phyloP scores from a whole-genome alignment of 768 basidiomycete genomes.

The Rhizopogon sp. region DNA sequence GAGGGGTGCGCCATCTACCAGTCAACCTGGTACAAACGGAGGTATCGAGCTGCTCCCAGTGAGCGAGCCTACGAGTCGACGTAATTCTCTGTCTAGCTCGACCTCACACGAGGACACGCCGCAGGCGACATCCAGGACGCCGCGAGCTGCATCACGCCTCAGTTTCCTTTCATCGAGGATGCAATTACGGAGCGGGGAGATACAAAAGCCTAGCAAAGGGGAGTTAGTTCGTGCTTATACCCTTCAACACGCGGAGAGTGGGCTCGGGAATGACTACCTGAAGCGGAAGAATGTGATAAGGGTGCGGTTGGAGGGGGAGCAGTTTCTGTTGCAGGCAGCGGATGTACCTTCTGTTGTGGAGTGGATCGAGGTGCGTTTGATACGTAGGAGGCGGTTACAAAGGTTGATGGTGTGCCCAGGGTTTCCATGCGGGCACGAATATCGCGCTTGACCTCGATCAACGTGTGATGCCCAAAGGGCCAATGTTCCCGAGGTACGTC shows the following conservation, averaged over 20 bases:
- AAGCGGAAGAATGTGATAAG: slow-evolving; percentile 94
- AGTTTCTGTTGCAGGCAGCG: slow-evolving; percentile 89
- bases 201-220: slow-evolving; percentile 38
- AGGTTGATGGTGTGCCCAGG: slow-evolving; percentile 37
- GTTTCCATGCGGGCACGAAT: slow-evolving; percentile 87
- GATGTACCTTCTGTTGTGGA: slow-evolving; percentile 83
- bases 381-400: neutral
- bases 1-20: slow-evolving; percentile 6
- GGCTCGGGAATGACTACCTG: slow-evolving; percentile 89
- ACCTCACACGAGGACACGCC: slow-evolving; percentile 9
- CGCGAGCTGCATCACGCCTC: slow-evolving; percentile 16
- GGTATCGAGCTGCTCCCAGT: slow-evolving; percentile 21
- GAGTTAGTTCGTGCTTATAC: slow-evolving; percentile 71
- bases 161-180: slow-evolving; percentile 15
- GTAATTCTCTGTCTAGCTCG: slow-evolving; percentile 11
- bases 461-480: slow-evolving; percentile 87
- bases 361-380: slow-evolving; percentile 81
- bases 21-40: slow-evolving; percentile 1
- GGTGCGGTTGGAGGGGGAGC: slow-evolving; percentile 89
- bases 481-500: slow-evolving; percentile 70
- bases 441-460: slow-evolving; percentile 90
- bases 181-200: slow-evolving; percentile 15
- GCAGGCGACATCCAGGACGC: slow-evolving; percentile 10
- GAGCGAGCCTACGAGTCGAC: slow-evolving; percentile 14
- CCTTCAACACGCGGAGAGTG: slow-evolving; percentile 88